Evolutionary conservation across 805 yeast genomes (phyloP).

Genomic region (Teunomyces tritomae): DNA sequence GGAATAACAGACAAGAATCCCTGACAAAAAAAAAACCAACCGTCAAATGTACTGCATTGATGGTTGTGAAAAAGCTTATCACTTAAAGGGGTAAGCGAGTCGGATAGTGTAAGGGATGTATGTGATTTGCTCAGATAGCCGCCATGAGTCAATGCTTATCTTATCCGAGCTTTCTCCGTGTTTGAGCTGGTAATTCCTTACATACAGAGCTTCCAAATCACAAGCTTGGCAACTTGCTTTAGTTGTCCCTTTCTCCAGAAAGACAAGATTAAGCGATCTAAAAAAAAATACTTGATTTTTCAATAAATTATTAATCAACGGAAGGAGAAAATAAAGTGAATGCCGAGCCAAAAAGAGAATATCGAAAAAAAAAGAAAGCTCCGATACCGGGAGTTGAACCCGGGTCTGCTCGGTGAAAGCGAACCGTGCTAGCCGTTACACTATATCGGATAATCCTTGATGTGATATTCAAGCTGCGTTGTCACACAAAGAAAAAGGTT

Average conservation of each 20-base stretch:
- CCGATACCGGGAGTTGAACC: slow-evolving; percentile 88
- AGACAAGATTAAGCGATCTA: background rate
- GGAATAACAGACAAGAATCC: background rate
- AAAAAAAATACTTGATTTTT: background rate
- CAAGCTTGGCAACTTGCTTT: background rate
- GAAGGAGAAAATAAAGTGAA: background rate
- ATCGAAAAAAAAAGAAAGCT: slow-evolving; percentile 31
- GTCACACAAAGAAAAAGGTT: background rate
- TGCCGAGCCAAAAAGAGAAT: too few relatives aligned
- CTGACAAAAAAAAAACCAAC: background rate
- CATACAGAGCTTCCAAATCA: background rate
- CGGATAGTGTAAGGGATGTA: too few relatives aligned
- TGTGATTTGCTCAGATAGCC: background rate
- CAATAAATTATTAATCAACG: background rate
- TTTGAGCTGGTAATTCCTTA: background rate
- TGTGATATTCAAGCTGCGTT: background rate
- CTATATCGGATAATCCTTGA: slow-evolving; percentile 54
- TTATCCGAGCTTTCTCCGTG: background rate
- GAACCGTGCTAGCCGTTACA: slow-evolving; percentile 82
- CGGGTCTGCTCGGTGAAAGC: slow-evolving; percentile 83
- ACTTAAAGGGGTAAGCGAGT: too few relatives aligned
- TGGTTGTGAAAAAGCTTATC: background rate
- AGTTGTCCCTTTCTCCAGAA: background rate
- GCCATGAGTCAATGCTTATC: too few relatives aligned
- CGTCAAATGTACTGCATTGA: background rate